Evolutionary conservation across 129 eudicot genomes (phyloP), one percentile per base, ranked within the genome.

Genomic region (carrot (Daucus carota)): DNA sequence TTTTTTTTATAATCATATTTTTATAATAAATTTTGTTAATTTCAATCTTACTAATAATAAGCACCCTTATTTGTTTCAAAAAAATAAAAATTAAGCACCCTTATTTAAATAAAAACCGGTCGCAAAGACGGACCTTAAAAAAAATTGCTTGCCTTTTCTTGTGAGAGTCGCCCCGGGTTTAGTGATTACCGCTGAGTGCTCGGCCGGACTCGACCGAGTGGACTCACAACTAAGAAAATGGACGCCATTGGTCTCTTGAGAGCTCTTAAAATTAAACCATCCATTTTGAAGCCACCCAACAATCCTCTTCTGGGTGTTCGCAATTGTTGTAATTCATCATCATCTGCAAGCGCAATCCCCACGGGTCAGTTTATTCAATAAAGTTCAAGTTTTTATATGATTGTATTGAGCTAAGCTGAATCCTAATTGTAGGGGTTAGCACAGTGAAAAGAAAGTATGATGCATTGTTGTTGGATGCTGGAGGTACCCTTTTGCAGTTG

Each of bases 401-500:
- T 10, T n/a, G 29, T n/a, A 57, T 57, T 26, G 24, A 14, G 14
- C 38, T 10, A 29, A 38, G 43, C 45, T 16, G 24, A 32, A 8
- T 5, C 74, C 77, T 80, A 78, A 38, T 72, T 43, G 18, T 15
- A 72, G 80, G 75, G 16, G 84, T 62, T 26, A 82, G 74, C 50
- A 32, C 70, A 22, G 34, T 17, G 57, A 83, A 77, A 77, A 90
- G 85, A 79, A 85, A 83, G 34, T 89, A 89, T 74, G 93, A 94
- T 45, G 98, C 88, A 59, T 78, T 94, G 83, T 76, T 94, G 81
- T 83, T 94, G 82, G 98, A 94, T 83, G 98, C 98, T 31, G 98
- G 97, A 36, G 97, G 97, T 48, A 94, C 98, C 22, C 97, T 94
- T 52, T 78, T 91, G 92, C 98, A 94, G 78, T 77, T 94, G 70